Conservation (phyloP, 139 green algal genomes). For the Pleodorina starrii region DNA sequence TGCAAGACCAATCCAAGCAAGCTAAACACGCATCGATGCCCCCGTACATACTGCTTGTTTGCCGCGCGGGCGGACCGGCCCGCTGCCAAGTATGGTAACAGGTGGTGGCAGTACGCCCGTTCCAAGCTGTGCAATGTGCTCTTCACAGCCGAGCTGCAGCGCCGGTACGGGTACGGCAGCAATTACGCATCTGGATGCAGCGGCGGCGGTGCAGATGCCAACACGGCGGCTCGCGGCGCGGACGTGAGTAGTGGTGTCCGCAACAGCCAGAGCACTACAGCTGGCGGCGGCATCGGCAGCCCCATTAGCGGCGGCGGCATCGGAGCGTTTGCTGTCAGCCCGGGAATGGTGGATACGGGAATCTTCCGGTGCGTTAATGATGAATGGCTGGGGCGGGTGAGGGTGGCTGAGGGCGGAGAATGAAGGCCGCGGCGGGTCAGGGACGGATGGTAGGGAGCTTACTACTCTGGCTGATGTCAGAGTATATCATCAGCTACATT, state of each 20-base stretch:
- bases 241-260: neutral
- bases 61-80: too few relatives aligned
- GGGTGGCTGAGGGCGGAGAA: neutral
- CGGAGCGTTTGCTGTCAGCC: neutral
- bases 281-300: slow-evolving; percentile 35
- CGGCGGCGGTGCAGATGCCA: slow-evolving; percentile 20
- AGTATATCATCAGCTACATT: neutral
- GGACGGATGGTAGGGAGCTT: neutral
- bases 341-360: slow-evolving; percentile 19
- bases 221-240: slow-evolving; percentile 59
- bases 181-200: neutral
- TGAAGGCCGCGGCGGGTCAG: neutral
- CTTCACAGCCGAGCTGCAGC: slow-evolving; percentile 70
- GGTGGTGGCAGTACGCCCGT: slow-evolving; percentile 63
- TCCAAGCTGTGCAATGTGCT: slow-evolving; percentile 82
- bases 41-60: too few relatives aligned
- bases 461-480: neutral
- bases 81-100: too few relatives aligned
- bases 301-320: slow-evolving; percentile 33
- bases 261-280: neutral
- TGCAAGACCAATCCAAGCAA: too few relatives aligned
- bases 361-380: neutral
- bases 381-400: neutral
- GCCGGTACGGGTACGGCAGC: slow-evolving; percentile 31
- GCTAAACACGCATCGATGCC: too few relatives aligned